These are phyloP conservation scores for Elongisporangium undulatum DNA, from an alignment of 352 stramenopile species.

Conservation along the genomic window DNA sequence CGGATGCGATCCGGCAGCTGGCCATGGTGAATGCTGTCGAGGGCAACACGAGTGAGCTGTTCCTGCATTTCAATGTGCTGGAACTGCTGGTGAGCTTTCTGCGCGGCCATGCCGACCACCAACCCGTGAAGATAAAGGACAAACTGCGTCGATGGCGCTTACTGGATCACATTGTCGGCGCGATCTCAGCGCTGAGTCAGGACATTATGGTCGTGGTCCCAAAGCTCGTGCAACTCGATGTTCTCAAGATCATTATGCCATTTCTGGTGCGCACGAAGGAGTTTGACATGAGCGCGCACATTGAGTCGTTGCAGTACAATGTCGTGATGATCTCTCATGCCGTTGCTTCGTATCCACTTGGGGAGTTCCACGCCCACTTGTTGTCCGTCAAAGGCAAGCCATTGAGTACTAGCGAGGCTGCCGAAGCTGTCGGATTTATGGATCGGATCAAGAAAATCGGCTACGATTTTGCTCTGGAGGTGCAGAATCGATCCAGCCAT, in stretches of 20 bases:
- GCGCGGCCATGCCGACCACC: constrained; percentile 10
- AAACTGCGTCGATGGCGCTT: constrained; percentile 31
- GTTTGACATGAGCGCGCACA: constrained; percentile 12
- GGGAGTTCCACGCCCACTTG: constrained; percentile 41
- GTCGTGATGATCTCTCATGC: constrained; percentile 39
- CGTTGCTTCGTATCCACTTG: constrained; percentile 60
- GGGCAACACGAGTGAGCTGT: constrained; percentile 65
- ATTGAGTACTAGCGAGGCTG: not conserved
- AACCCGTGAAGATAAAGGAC: constrained; percentile 13
- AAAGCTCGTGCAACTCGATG: constrained; percentile 31
- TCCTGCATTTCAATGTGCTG: constrained; percentile 59
- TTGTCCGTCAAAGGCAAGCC: constrained; percentile 12
- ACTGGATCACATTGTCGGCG: constrained; percentile 38
- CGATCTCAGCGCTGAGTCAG: constrained; percentile 54
- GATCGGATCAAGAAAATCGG: constrained; percentile 52
- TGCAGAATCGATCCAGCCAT: constrained; percentile 24
- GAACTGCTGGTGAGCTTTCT: constrained; percentile 36
- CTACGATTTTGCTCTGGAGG: constrained; percentile 53
- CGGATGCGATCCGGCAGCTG: constrained; percentile 39
- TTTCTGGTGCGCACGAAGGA: constrained; percentile 16
- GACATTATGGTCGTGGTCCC: constrained; percentile 62
- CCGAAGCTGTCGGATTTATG: constrained; percentile 22
- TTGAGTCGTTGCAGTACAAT: constrained; percentile 41
- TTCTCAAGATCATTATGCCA: constrained; percentile 31
- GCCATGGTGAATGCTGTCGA: constrained; percentile 52